Evolutionary conservation across 2,329 filamentous ascomycete species (phyloP).

Genomic region (Paecilomyces formosus): DNA sequence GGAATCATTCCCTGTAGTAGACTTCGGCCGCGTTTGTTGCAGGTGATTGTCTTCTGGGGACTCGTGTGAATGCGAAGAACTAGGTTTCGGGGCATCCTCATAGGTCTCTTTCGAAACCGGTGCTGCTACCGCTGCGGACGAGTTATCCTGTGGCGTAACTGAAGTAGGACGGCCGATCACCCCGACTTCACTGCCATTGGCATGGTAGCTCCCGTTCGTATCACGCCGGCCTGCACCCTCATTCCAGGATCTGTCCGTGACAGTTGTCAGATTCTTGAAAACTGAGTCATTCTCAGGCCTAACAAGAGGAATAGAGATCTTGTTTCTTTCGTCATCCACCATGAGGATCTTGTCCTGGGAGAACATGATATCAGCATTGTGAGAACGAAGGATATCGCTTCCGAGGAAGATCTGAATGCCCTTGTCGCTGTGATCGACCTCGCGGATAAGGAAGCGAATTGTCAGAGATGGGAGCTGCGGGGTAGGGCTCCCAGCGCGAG

Average conservation of each 20-base stretch:
- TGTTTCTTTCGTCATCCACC: slow-evolving; percentile 78
- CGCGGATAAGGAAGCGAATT: slow-evolving; percentile 67
- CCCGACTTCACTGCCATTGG: slow-evolving; percentile 18
- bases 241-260: slow-evolving; percentile 19
- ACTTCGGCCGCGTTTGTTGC: slow-evolving; percentile 13
- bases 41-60: slow-evolving; percentile 9
- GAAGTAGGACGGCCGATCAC: slow-evolving; percentile 24
- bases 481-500: slow-evolving; percentile 63
- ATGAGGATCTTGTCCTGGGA: slow-evolving; percentile 85
- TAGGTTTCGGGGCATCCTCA: slow-evolving; percentile 14
- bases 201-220: not conserved
- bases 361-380: slow-evolving; percentile 85
- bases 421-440: slow-evolving; percentile 43
- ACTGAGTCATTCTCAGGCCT: slow-evolving; percentile 77
- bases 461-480: slow-evolving; percentile 76
- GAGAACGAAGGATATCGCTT: slow-evolving; percentile 75
- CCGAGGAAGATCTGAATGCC: slow-evolving; percentile 81
- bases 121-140: slow-evolving; percentile 16
- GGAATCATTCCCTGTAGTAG: slow-evolving; percentile 20
- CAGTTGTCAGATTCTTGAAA: slow-evolving; percentile 70
- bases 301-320: slow-evolving; percentile 83
- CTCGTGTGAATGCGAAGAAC: slow-evolving; percentile 6
- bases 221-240: slow-evolving; percentile 3
- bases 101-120: slow-evolving; percentile 15
- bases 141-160: slow-evolving; percentile 13